Evolutionary conservation across 148 eudicot genomes (phyloP).

Genomic region (Camellia lanceoleosa): DNA sequence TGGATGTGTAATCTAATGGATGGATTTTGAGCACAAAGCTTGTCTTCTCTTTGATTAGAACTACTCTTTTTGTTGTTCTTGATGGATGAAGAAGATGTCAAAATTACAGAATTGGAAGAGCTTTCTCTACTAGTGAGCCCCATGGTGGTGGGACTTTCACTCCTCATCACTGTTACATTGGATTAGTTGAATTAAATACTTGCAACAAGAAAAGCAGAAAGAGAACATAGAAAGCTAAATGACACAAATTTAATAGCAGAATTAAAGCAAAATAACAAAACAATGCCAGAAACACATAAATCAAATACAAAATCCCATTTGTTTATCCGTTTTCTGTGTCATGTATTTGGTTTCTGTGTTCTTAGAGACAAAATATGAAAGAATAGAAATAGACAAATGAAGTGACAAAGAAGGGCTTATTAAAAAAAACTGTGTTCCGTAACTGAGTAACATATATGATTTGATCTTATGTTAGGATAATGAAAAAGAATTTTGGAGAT

Average conservation of each 20-base stretch:
- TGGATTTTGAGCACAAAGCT: background rate
- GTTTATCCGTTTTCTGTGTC: no score
- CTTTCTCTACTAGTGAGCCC: background rate
- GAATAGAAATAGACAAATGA: background rate
- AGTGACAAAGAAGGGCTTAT: background rate
- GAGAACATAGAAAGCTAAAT: background rate
- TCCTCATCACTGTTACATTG: conserved; percentile 13
- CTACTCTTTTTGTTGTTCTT: background rate
- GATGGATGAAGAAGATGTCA: background rate
- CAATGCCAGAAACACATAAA: background rate
- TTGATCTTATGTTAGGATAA: background rate
- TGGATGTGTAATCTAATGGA: conserved; percentile 5
- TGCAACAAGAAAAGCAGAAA: background rate
- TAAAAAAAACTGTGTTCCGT: background rate
- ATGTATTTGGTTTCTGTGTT: no score
- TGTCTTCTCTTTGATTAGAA: background rate
- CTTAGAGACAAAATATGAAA: no score
- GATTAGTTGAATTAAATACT: background rate
- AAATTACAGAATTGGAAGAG: background rate
- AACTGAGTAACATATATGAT: background rate
- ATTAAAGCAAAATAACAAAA: background rate
- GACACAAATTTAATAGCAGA: background rate
- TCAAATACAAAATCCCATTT: no score
- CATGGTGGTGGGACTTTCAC: conserved; percentile 3
- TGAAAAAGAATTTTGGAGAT: background rate